These are phyloP conservation scores for Epichloe gansuensis DNA, from an alignment of 2,329 filamentous ascomycete species.

Conservation along the genomic window DNA sequence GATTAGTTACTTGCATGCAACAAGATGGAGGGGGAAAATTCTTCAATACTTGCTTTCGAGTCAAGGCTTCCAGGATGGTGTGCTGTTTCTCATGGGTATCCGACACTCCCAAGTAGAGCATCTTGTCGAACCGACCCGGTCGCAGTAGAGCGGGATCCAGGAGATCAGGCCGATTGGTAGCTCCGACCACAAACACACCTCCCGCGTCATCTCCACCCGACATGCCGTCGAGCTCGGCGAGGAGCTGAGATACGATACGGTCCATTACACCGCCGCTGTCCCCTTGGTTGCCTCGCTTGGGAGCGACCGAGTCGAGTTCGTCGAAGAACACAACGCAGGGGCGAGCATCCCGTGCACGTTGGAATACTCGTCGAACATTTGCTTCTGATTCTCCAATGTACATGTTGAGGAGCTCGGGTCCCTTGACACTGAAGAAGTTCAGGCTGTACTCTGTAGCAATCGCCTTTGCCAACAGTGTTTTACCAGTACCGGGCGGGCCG, in stretches of 20 bases:
- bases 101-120: conserved; percentile 92
- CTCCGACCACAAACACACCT: conserved; percentile 92
- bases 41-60: conserved; percentile 61
- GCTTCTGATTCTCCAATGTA: conserved; percentile 92
- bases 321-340: conserved; percentile 93
- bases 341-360: conserved; percentile 70
- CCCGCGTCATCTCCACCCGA: conserved; percentile 77
- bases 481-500: conserved; percentile 81
- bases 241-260: conserved; percentile 84
- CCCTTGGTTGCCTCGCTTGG: conserved; percentile 92
- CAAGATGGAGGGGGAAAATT: not conserved
- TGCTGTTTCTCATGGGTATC: conserved; percentile 96
- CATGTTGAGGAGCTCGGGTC: conserved; percentile 86
- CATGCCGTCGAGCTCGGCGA: conserved; percentile 96
- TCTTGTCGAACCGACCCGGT: conserved; percentile 92
- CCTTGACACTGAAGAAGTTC: conserved; percentile 92
- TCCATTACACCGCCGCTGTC: conserved; percentile 98
- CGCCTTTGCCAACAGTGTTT: conserved; percentile 84
- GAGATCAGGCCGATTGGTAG: conserved; percentile 87
- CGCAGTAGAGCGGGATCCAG: conserved; percentile 81
- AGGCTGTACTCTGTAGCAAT: conserved; percentile 89
- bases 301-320: conserved; percentile 84
- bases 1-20: not conserved
- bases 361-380: conserved; percentile 81
- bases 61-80: conserved; percentile 86